Conservation (phyloP, 805 yeast species). For the Metschnikowia continentalis region DNA sequence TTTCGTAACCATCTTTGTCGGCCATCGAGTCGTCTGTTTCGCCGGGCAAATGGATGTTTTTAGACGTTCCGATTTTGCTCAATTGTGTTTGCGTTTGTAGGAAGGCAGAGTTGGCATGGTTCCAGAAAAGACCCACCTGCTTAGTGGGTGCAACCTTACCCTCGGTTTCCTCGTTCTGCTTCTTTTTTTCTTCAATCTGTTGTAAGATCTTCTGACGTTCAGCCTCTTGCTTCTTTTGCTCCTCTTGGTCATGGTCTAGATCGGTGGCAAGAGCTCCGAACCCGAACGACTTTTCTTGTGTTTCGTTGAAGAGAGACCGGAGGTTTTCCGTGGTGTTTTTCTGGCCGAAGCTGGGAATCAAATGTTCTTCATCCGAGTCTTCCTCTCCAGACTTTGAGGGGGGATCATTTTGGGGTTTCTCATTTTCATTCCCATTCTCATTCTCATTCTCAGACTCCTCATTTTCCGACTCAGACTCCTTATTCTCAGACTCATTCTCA, state of each 20-base stretch:
- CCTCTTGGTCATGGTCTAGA: slow-evolving; percentile 11
- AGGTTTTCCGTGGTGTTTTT: slow-evolving; percentile 55
- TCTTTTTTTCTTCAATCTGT: slow-evolving; percentile 29
- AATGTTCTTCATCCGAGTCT: slow-evolving; percentile 32
- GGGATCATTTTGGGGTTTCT: slow-evolving; percentile 18
- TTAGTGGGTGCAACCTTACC: slow-evolving; percentile 15
- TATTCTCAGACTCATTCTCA: slow-evolving; percentile 16
- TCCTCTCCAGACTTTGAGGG: neutral
- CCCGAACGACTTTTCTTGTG: slow-evolving; percentile 25
- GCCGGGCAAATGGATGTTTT: slow-evolving; percentile 34
- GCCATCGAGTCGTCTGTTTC: slow-evolving; percentile 24
- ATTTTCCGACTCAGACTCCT: neutral
- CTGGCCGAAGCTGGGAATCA: slow-evolving; percentile 51
- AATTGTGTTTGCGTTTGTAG: slow-evolving; percentile 80
- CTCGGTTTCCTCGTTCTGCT: slow-evolving; percentile 27
- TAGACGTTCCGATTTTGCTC: slow-evolving; percentile 46
- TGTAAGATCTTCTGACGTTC: slow-evolving; percentile 25
- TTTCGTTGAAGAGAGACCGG: slow-evolving; percentile 54
- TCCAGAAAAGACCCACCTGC: slow-evolving; percentile 63
- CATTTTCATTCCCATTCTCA: no score
- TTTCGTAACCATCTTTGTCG: slow-evolving; percentile 51
- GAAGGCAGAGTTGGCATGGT: slow-evolving; percentile 83
- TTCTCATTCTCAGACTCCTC: no score
- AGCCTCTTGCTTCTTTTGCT: slow-evolving; percentile 7
- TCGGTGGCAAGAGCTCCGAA: slow-evolving; percentile 34